Evolutionary conservation across 2,329 filamentous ascomycete genomes (phyloP).

Genomic region (Fusarium mangiferae): DNA sequence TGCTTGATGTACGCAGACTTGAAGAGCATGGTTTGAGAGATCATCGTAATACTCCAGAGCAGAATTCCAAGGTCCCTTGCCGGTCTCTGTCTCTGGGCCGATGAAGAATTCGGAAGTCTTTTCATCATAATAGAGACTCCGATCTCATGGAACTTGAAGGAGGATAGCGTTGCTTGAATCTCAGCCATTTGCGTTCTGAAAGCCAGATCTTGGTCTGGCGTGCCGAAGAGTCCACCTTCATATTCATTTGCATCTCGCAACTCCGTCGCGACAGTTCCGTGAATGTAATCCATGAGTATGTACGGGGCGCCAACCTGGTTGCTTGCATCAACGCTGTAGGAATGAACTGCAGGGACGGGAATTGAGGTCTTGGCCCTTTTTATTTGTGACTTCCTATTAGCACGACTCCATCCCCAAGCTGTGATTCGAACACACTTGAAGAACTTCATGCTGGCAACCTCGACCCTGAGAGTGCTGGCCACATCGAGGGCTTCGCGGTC

Average conservation of each 20-base stretch:
- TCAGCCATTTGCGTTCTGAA: background rate
- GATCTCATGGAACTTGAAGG: background rate
- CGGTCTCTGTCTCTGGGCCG: background rate
- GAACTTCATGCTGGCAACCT: background rate
- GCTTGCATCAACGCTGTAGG: background rate
- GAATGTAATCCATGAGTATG: background rate
- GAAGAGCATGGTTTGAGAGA: background rate
- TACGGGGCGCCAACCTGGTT: background rate
- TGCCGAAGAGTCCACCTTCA: background rate
- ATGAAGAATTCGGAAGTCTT: background rate
- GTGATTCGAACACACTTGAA: background rate
- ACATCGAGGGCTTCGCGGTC: background rate
- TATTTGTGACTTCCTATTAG: background rate
- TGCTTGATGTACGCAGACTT: background rate
- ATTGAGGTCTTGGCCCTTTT: background rate
- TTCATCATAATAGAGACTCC: background rate
- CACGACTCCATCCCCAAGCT: background rate
- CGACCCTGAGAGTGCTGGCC: background rate
- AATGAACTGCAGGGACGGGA: background rate
- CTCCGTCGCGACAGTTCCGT: background rate
- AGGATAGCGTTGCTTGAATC: background rate
- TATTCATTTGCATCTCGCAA: background rate
- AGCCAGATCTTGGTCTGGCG: background rate
- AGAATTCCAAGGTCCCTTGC: background rate
- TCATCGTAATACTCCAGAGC: background rate